Evolutionary conservation across 371 early-diverging fungal genomes (phyloP).

Genomic region (Homolaphlyctis polyrhiza): DNA sequence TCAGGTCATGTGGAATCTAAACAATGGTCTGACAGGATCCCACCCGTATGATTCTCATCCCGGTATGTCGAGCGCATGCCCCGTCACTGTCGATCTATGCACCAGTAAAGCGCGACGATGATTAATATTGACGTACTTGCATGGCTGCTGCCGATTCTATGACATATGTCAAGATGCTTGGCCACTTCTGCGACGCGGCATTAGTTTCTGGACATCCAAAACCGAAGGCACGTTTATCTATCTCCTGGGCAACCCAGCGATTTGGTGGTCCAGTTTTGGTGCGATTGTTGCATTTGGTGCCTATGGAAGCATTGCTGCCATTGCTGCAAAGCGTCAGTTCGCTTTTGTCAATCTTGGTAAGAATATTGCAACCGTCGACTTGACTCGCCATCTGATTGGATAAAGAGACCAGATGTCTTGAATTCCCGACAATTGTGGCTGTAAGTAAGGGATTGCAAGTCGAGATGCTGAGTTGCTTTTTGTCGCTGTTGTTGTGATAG

Average conservation of each 20-base stretch:
- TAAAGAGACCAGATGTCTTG: too few species aligned
- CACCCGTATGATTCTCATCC: constrained; percentile 81
- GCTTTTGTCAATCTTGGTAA: constrained; percentile 2
- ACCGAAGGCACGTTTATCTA: constrained; percentile 68
- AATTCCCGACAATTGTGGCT: too few species aligned
- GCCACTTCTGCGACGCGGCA: constrained; percentile 76
- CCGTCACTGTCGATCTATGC: background rate
- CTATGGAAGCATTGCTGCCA: constrained; percentile 45
- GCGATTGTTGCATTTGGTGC: constrained; percentile 53
- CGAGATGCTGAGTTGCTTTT: too few species aligned
- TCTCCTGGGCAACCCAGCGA: constrained; percentile 91
- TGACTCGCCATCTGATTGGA: constrained; percentile 1
- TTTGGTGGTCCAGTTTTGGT: constrained; percentile 74
- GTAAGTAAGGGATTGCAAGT: too few species aligned
- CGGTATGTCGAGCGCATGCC: too few species aligned
- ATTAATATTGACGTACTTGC: too few species aligned
- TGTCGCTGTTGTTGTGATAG: too few species aligned
- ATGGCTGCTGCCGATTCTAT: background rate
- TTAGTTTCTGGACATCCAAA: constrained; percentile 81
- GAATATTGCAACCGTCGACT: too few species aligned
- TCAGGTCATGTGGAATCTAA: constrained; percentile 74
- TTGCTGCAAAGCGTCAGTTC: constrained; percentile 61
- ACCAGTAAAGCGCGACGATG: background rate
- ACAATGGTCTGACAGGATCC: constrained; percentile 67
- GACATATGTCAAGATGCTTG: constrained; percentile 54